A percentile compares a stretch with the other conserved stretches of the same genome.
These are phyloP conservation scores for Lolium multiflorum DNA, from an alignment of 176 grass and related monocot species.

Conservation along the genomic window DNA sequence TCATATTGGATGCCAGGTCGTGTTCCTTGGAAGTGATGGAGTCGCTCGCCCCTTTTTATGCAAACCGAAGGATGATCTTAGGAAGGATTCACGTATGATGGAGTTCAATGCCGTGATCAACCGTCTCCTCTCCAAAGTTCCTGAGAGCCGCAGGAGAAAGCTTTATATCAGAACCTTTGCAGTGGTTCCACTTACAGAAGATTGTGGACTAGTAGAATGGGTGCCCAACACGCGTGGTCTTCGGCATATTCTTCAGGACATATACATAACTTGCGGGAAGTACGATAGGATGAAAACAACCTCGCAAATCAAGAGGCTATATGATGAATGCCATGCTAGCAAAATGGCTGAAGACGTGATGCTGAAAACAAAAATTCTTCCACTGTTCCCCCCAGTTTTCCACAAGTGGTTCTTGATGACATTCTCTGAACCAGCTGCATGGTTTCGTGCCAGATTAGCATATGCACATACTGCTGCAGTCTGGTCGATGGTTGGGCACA, in stretches of 20 bases:
- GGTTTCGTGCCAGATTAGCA: constrained; percentile 90
- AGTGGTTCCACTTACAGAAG: constrained; percentile 93
- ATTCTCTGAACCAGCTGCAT: constrained; percentile 97
- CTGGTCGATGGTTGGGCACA: constrained; percentile 99
- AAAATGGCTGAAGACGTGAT: constrained; percentile 87
- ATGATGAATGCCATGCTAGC: constrained; percentile 60
- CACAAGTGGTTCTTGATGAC: constrained; percentile 96
- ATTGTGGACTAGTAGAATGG: constrained; percentile 96
- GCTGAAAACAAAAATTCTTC: constrained; percentile 82
- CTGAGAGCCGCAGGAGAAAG: constrained; percentile 90
- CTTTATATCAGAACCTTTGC: constrained; percentile 97
- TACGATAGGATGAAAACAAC: constrained; percentile 81
- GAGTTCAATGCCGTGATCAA: constrained; percentile 99
- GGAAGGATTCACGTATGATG: constrained; percentile 99
- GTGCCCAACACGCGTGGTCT: constrained; percentile 89
- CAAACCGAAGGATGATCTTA: constrained; percentile 89
- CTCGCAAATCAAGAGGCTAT: constrained; percentile 83
- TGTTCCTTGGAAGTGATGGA: constrained; percentile 85
- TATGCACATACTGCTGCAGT: constrained; percentile 88
- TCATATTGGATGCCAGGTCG: constrained; percentile 66
- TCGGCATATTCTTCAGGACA: constrained; percentile 94
- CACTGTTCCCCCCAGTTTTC: constrained; percentile 93
- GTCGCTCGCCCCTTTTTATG: constrained; percentile 75
- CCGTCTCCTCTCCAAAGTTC: constrained; percentile 87
- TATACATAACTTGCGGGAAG: constrained; percentile 84